Conservation (phyloP, 2,329 filamentous ascomycete genomes). For the Nannizziopsis barbatae region DNA sequence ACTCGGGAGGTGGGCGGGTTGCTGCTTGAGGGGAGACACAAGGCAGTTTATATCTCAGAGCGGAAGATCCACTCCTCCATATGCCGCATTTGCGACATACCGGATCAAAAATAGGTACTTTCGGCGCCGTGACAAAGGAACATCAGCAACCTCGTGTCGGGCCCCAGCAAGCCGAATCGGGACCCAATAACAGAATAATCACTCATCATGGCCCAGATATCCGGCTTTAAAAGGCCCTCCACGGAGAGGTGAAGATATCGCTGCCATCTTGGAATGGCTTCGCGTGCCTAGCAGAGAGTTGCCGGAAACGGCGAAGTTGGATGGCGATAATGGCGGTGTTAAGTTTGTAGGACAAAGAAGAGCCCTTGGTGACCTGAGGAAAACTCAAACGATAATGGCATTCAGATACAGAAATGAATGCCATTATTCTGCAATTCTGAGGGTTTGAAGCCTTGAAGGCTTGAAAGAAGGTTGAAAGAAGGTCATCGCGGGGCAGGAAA, state of each 20-base stretch:
- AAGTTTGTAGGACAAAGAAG: no score
- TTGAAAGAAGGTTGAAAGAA: no score
- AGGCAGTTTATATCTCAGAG: neutral
- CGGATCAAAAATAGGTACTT: neutral
- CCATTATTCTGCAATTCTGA: no score
- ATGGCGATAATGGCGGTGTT: neutral
- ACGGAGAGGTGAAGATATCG: no score
- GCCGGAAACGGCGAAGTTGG: conserved; percentile 8
- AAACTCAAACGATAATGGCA: no score
- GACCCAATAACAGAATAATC: conserved; percentile 3
- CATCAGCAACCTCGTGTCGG: neutral
- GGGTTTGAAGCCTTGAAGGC: no score
- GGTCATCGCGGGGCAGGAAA: no score
- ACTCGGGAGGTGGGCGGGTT: no score
- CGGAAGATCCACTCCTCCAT: neutral
- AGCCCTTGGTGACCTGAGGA: no score
- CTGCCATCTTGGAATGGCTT: neutral
- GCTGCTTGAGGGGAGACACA: neutral
- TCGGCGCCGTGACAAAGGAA: neutral
- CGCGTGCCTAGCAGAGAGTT: neutral
- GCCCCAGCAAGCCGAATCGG: neutral
- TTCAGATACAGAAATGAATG: no score
- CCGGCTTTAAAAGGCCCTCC: neutral
- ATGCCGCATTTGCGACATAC: neutral
- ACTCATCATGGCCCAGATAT: conserved; percentile 7